Base-by-base conservation (phyloP, 108 stramenopile species). In the Cyclotella baltica region DNA sequence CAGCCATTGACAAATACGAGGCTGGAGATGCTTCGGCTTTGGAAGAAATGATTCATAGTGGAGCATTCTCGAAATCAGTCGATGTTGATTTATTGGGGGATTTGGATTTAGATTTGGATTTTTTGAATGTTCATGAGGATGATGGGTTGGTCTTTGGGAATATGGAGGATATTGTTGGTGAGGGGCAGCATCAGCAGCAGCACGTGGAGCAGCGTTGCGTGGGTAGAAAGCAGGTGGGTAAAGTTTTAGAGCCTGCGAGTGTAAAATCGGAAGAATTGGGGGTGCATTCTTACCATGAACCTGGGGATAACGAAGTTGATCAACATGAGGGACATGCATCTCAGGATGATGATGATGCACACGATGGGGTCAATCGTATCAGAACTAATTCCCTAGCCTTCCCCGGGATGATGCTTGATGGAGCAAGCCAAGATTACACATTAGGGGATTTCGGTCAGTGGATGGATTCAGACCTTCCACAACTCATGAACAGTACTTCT, bases 31-130 rank as follows among this genome's bases (percentile, higher is more conserved):
- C 85, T 11, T 78, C 89, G 11, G 77, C 80, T 33, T 74, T 95
- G 38, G 90, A 95, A 74, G 77, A 74, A 33, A 91, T 95, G 85
- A 88, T 95, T 43, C 72, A 79, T 48, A 87, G 73, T 67, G 91
- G 93, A 35, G 69, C 85, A 30, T 75, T 89, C 11, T 73, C 83
- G 40, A 70, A 76, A 48, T 78, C 89, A 25, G 76, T 22, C 53
- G 93, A 92, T 57, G 80, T 96, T 28, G 95, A 96, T 76, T 72
- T 96, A 65, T 75, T 96, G 67, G 93, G 92, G 20, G 92, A 96
- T 73, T 78, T 96, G 53, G 93, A 96, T 76, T 83, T 96, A 37
- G 93, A 96, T 74, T 87, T 94, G 67, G 95, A 96, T 76, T 93
- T 93, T 77, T 80, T 95, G 62, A 92, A 89, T 63, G 88, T 95